Base-by-base conservation (phyloP, 352 stramenopile species). In the Pythium sukuiense region DNA sequence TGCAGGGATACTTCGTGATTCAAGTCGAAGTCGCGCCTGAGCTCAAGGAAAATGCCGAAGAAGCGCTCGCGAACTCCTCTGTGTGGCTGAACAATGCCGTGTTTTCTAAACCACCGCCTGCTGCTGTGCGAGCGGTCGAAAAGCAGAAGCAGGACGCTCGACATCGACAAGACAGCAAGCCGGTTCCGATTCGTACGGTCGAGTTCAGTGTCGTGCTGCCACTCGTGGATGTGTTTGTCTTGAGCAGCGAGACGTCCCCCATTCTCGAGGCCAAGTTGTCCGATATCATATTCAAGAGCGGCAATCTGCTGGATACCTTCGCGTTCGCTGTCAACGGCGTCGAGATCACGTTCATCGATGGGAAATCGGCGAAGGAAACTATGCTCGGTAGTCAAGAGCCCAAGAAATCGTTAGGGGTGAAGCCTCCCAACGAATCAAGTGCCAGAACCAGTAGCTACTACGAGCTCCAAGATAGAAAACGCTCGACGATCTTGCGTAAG, bases 281-380 rank as follows among this genome's bases (percentile, higher is more conserved):
- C 7, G 71, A 83, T 6, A 66, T 85, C 6, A 60, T 71, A n/a
- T 88, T 92, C 46, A 75, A 79, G 45, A 89, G 78, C 35, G 74
- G 70, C 32, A 76, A 76, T 37, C 32, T 84, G 16, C 48, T 73
- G 7, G 79, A 89, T 37, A 83, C 76, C 0, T 90, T 92, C 37
- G 69, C 73, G 14, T 81, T 90, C 48, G 73, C 64, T 0, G 77
- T 92, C 43, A 77, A 90, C 46, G 64, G 68, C 6, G 77, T 89
- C 7, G 76, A 89, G 59, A 76, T 85, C 0, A 69, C 85, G 13
- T 92, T 92, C 27, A 77, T 89, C 9, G 84, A 92, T 37, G 74
- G 79, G 1, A 32, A 63, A 37, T 46, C 57, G 13, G 35, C 16
- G 14, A 45, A 37, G 7, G 45, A 26, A 7, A 6, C 52, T 27